These are phyloP conservation scores for Rhodamnia argentea DNA, from an alignment of 345 rosid genomes.

Conservation along the genomic window DNA sequence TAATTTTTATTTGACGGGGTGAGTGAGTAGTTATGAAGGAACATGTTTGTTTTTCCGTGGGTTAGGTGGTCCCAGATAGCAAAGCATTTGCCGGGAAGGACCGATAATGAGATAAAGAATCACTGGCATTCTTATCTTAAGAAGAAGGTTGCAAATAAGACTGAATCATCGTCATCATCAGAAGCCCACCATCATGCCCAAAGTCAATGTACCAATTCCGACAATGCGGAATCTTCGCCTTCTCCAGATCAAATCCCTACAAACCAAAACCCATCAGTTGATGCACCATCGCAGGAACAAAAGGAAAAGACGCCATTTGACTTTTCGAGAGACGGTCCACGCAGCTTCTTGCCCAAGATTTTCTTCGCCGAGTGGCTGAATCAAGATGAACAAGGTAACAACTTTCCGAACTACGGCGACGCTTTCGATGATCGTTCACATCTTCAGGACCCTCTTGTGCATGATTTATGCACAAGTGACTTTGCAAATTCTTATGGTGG, in stretches of 20 bases:
- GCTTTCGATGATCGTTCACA: constrained; percentile 5
- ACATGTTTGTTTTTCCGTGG: neutral
- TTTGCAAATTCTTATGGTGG: constrained; percentile 11
- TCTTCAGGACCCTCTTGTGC: constrained; percentile 9
- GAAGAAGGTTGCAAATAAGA: neutral
- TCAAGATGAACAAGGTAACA: neutral
- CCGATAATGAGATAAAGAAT: constrained; percentile 92
- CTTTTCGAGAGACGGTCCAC: neutral
- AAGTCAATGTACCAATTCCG: neutral
- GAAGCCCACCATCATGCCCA: neutral
- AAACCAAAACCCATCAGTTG: neutral
- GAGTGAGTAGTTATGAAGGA: neutral
- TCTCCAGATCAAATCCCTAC: neutral
- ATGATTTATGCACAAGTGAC: constrained; percentile 1
- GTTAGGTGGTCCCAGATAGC: constrained; percentile 89
- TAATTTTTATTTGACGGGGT: neutral
- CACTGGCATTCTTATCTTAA: constrained; percentile 80
- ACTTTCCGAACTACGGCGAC: neutral
- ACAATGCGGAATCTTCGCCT: neutral
- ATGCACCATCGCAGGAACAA: neutral
- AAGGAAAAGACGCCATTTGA: neutral
- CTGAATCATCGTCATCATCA: neutral
- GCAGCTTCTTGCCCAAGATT: constrained; percentile 3
- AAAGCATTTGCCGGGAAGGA: constrained; percentile 82
- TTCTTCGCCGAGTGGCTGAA: constrained; percentile 14